Percentiles rank a stretch among this genome's conserved stretches.
Evolutionary conservation across 2,329 filamentous ascomycete species (phyloP).

Genomic region (Aspergillus chevalieri): DNA sequence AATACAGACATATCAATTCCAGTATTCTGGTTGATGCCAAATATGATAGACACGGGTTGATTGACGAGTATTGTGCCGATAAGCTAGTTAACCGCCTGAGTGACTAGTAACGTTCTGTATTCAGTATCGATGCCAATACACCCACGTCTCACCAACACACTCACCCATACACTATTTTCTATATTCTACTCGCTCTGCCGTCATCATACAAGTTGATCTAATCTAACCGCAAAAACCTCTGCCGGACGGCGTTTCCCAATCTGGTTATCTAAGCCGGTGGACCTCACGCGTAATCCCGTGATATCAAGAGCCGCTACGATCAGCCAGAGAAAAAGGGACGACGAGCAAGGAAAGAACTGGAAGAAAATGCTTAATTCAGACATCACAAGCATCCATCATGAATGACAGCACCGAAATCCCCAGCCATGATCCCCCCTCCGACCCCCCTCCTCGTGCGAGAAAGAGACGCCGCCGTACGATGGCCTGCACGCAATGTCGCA

Average conservation of each 20-base stretch:
- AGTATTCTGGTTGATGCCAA: too few species aligned
- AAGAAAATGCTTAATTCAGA: background rate
- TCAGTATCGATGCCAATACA: too few species aligned
- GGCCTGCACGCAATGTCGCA: conserved; percentile 38
- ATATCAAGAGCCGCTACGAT: background rate
- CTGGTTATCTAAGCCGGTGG: conserved; percentile 5
- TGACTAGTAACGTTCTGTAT: too few species aligned
- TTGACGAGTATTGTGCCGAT: background rate
- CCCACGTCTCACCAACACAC: too few species aligned
- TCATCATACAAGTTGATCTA: background rate
- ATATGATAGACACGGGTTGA: background rate
- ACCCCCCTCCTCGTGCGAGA: conserved; percentile 24
- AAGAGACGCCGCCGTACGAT: conserved; percentile 36
- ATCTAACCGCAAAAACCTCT: too few species aligned
- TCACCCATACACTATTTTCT: too few species aligned
- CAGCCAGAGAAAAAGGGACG: too few species aligned
- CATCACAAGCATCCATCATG: conserved; percentile 6
- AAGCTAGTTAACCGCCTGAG: too few species aligned
- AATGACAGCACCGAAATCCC: background rate
- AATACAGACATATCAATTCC: background rate
- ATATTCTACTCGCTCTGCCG: background rate
- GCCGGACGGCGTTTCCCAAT: background rate
- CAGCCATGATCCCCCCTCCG: background rate
- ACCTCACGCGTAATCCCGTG: conserved; percentile 13
- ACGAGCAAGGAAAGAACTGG: background rate